A percentile compares a stretch with the other conserved stretches of the same genome.
phyloP scores from a whole-genome alignment of 257 asterid species.

The Gentiana macrophylla region DNA sequence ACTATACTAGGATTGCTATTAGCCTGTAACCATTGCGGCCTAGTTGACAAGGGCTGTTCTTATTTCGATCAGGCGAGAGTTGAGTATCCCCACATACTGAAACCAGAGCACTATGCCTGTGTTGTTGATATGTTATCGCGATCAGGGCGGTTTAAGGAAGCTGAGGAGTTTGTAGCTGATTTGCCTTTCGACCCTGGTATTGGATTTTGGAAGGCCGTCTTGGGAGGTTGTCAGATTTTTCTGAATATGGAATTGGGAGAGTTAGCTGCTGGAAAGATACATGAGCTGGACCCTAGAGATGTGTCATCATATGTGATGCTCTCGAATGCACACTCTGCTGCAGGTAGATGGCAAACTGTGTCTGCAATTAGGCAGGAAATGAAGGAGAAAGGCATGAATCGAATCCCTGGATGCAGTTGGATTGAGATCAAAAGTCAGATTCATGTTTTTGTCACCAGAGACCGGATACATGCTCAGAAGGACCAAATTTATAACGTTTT shows the following conservation, averaged over 20 bases:
- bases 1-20: slow-evolving; percentile 57
- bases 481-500: slow-evolving; percentile 34
- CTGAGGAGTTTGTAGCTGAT: slow-evolving; percentile 36
- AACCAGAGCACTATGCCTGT: slow-evolving; percentile 76
- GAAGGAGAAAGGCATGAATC: slow-evolving; percentile 46
- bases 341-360: slow-evolving; percentile 63
- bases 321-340: slow-evolving; percentile 71
- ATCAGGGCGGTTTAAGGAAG: slow-evolving; percentile 64
- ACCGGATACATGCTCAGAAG: slow-evolving; percentile 27
- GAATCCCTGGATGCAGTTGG: slow-evolving; percentile 87
- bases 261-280: slow-evolving; percentile 41
- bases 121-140: slow-evolving; percentile 71
- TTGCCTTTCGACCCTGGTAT: slow-evolving; percentile 79
- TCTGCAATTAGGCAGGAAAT: slow-evolving; percentile 38
- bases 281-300: slow-evolving; percentile 62
- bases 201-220: slow-evolving; percentile 83
- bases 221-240: slow-evolving; percentile 75
- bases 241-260: slow-evolving; percentile 48
- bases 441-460: slow-evolving; percentile 64
- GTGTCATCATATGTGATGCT: slow-evolving; percentile 89
- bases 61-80: slow-evolving; percentile 38
- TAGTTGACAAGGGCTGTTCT: slow-evolving; percentile 45
- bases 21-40: slow-evolving; percentile 69
- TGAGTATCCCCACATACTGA: slow-evolving; percentile 26
- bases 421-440: slow-evolving; percentile 42